A percentile compares a stretch with the other conserved stretches of the same genome.
Conservation (phyloP, 2,329 filamentous ascomycete species). For the Pseudopyricularia javanii region DNA sequence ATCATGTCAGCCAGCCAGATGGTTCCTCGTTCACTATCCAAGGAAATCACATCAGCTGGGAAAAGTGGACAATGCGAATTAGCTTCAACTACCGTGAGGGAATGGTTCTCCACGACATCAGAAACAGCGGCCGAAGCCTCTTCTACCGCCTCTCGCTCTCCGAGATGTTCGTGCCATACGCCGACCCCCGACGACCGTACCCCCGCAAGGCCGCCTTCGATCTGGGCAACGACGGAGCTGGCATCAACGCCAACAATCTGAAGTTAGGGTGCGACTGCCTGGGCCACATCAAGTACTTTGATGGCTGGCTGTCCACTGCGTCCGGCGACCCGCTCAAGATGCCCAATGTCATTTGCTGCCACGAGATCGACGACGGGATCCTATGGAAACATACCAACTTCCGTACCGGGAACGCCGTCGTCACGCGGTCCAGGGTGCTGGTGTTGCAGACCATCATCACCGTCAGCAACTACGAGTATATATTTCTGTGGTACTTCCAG, state of each 20-base stretch:
- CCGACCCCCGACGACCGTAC: conserved; percentile 51
- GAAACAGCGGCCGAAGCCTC: conserved; percentile 52
- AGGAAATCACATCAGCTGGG: conserved; percentile 41
- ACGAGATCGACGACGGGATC: conserved; percentile 61
- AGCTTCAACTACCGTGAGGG: conserved; percentile 61
- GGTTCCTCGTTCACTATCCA: conserved; percentile 31
- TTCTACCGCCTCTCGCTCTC: conserved; percentile 55
- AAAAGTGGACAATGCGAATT: conserved; percentile 59
- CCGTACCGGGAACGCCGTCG: conserved; percentile 48
- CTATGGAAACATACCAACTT: conserved; percentile 62
- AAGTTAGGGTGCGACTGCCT: conserved; percentile 59
- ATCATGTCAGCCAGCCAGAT: conserved; percentile 18
- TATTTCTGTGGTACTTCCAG: conserved; percentile 42
- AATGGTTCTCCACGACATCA: conserved; percentile 56
- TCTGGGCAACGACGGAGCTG: conserved; percentile 57
- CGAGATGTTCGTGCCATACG: conserved; percentile 62
- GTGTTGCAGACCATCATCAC: conserved; percentile 60
- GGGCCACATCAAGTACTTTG: conserved; percentile 53
- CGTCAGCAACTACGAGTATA: conserved; percentile 58
- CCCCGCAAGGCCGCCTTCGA: conserved; percentile 63
- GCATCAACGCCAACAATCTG: conserved; percentile 56
- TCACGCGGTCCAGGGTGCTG: conserved; percentile 47
- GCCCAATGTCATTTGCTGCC: conserved; percentile 50
- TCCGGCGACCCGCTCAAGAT: conserved; percentile 36
- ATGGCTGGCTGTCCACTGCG: conserved; percentile 37